Percentiles rank a stretch among this genome's conserved stretches.
These are phyloP conservation scores for Oldenlandia corymbosa DNA, from an alignment of 257 asterid genomes.

Conservation along the genomic window DNA sequence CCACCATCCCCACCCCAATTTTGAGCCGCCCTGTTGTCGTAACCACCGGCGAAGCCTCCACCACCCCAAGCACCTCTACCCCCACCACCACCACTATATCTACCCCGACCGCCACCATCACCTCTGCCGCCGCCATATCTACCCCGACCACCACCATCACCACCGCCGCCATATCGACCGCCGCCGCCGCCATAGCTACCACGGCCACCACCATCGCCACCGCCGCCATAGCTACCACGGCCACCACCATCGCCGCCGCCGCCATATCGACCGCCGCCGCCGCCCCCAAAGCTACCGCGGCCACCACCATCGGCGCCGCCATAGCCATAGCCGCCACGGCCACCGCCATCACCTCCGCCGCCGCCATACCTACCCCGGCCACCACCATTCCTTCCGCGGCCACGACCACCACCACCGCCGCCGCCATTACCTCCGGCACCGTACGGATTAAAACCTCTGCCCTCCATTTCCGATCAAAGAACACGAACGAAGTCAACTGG, in stretches of 20 bases:
- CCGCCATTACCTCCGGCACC: background rate
- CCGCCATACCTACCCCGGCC: constrained; percentile 4
- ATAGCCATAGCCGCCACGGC: constrained; percentile 3
- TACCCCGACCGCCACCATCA: background rate
- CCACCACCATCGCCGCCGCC: too few relatives aligned
- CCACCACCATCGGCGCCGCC: background rate
- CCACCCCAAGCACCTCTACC: constrained; percentile 5
- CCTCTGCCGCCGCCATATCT: background rate
- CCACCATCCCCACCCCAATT: constrained; percentile 15
- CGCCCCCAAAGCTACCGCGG: background rate
- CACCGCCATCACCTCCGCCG: background rate
- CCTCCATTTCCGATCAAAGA: too few relatives aligned
- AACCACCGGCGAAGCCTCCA: background rate
- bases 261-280: constrained; percentile 18
- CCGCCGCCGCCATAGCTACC: background rate
- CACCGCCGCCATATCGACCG: constrained; percentile 14
- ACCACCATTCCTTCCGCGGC: constrained; percentile 11
- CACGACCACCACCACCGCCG: constrained; percentile 17
- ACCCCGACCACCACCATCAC: background rate
- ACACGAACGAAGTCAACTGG: too few relatives aligned
- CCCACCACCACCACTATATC: constrained; percentile 15
- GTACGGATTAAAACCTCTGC: background rate
- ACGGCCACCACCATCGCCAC: constrained; percentile 1
- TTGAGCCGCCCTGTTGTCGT: constrained; percentile 3
- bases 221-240: background rate